Evolutionary conservation across 208 protist species (phyloP), one percentile per base, ranked within the genome.

Genomic region (Trypanosoma congolense): DNA sequence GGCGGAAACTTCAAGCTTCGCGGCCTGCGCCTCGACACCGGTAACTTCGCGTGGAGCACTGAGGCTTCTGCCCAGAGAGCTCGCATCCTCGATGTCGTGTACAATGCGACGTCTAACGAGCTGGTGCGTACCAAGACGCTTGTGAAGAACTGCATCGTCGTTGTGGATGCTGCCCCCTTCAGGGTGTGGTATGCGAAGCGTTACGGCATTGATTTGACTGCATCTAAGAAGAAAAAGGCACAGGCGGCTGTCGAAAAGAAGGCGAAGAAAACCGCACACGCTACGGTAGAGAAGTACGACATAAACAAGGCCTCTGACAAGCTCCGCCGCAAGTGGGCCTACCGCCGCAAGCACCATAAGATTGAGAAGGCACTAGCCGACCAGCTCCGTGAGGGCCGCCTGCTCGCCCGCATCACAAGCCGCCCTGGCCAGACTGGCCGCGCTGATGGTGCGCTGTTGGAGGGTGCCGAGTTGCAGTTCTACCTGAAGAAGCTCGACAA

Each of bases 81-180:
- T 47, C 90, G 96, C 64, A 98, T 99, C 61, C 56, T 99, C 43
- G 94, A 98, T 61, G 98, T 99, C n/a, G 97, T 99, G 45, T 99
- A 99, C 96, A 99, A 99, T 82, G 96, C 98, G 40, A 97, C 98
- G 14, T 98, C 95, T 75, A 99, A 99, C 92, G 98, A 99, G 90
- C 90, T 99, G 30, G 97, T 99, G 40, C 96, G 98, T 70, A 99
- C 98, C 42, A 99, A 99, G 85, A 99, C 98, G 46, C 88, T 99
- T 16, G 98, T 99, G 52, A 99, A 99, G 97, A 90, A 87, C 82
- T 84, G 85, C 69, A 97, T 99, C 69, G 87, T 99, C 31, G 72
- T 95, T 60, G 80, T 99, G 57, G 98, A 99, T 72, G 90, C 97
- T 19, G 83, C 96, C 38, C 98, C 98, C 36, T 99, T 99, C 96